Conservation (phyloP, 2,329 filamentous ascomycete genomes). For the Aspergillus tamarii region DNA sequence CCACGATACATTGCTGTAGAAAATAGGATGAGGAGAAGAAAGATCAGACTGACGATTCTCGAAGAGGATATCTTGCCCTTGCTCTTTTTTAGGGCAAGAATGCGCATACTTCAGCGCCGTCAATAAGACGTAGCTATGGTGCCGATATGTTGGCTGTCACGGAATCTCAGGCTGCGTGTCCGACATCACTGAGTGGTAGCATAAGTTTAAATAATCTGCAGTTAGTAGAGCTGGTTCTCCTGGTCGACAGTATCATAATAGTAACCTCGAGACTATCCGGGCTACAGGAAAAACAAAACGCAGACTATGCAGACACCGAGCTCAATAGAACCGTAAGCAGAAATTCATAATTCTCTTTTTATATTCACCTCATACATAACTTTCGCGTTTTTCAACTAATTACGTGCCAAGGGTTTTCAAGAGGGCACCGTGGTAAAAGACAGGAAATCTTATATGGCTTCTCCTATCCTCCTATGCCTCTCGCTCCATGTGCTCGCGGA, state of each 20-base stretch:
- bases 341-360: constrained; percentile 6
- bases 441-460: constrained; percentile 10
- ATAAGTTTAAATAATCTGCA: neutral
- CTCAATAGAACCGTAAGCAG: neutral
- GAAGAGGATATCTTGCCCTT: neutral
- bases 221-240: neutral
- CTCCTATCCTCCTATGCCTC: constrained; percentile 7
- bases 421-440: constrained; percentile 9
- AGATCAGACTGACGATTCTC: no score
- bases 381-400: constrained; percentile 20
- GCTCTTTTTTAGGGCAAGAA: neutral
- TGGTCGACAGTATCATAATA: neutral
- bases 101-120: neutral
- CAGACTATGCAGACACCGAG: constrained; percentile 1
- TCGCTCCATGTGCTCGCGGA: constrained; percentile 7
- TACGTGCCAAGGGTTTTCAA: constrained; percentile 22
- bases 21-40: neutral
- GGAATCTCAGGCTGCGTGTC: neutral
- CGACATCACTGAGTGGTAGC: neutral
- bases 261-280: constrained; percentile 1
- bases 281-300: neutral
- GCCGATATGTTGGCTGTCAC: neutral
- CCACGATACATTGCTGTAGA: neutral
- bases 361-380: constrained; percentile 18
- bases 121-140: neutral